These are phyloP conservation scores for Pyricularia grisea DNA, from an alignment of 2,329 filamentous ascomycete genomes.

Conservation along the genomic window DNA sequence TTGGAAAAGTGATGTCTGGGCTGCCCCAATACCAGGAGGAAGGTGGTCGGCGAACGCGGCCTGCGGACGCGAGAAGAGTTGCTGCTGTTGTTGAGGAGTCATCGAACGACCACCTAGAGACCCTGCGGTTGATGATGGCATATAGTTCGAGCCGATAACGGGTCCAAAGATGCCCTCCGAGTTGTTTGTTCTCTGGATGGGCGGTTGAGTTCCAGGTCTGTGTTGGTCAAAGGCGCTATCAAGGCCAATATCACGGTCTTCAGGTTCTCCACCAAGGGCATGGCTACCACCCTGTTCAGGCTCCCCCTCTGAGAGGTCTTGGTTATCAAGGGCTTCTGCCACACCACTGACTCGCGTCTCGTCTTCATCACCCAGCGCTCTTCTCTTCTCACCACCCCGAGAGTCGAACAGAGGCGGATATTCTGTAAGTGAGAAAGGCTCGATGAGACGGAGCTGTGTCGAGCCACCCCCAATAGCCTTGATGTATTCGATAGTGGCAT, in stretches of 20 bases:
- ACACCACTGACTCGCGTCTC: conserved; percentile 27
- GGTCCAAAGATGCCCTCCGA: conserved; percentile 44
- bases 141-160: conserved; percentile 37
- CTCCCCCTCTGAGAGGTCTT: conserved; percentile 58
- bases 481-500: conserved; percentile 10
- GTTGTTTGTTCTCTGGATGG: conserved; percentile 56
- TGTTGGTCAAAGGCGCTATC: conserved; percentile 46
- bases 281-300: conserved; percentile 75
- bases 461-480: neutral
- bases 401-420: conserved; percentile 77
- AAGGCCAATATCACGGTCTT: conserved; percentile 56
- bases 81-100: conserved; percentile 66
- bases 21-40: conserved; percentile 45
- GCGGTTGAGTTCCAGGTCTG: conserved; percentile 63
- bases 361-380: conserved; percentile 67
- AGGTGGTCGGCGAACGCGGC: conserved; percentile 22
- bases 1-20: conserved; percentile 42
- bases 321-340: conserved; percentile 21
- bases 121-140: conserved; percentile 38
- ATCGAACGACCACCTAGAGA: conserved; percentile 62
- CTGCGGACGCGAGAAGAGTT: conserved; percentile 54
- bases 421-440: conserved; percentile 6
- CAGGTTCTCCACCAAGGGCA: conserved; percentile 85
- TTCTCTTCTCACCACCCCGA: conserved; percentile 72
- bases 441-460: neutral